A percentile compares a stretch with the other conserved stretches of the same genome.
These are phyloP conservation scores for Ophiostoma sp. DNA, from an alignment of 2,329 filamentous ascomycete genomes.

Conservation along the genomic window DNA sequence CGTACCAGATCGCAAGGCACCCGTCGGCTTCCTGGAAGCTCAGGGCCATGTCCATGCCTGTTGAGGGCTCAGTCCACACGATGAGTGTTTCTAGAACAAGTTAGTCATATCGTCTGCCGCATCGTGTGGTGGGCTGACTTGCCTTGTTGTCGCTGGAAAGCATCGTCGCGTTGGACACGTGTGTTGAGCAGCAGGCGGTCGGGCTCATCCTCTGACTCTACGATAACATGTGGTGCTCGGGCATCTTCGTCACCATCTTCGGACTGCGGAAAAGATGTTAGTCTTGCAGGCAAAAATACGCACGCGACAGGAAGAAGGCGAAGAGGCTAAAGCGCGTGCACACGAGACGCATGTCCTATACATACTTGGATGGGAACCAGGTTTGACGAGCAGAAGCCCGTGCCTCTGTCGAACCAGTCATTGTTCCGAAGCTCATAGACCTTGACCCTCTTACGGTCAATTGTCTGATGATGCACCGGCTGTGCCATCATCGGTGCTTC, in stretches of 20 bases:
- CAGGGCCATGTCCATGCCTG: conserved; percentile 90
- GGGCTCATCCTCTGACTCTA: conserved; percentile 90
- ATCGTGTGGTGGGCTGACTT: conserved; percentile 32
- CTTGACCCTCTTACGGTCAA: conserved; percentile 78
- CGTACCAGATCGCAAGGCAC: conserved; percentile 83
- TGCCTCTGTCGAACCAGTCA: conserved; percentile 98
- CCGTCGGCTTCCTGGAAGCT: conserved; percentile 97
- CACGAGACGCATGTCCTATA: not conserved
- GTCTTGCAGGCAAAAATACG: conserved; percentile 18
- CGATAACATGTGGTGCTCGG: conserved; percentile 81
- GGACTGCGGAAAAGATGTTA: conserved; percentile 36
- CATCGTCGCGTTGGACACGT: conserved; percentile 85
- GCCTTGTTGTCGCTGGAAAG: conserved; percentile 98
- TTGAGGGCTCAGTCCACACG: conserved; percentile 85
- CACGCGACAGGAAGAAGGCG: conserved; percentile 15
- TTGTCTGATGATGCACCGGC: conserved; percentile 61
- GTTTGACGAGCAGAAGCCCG: conserved; percentile 84
- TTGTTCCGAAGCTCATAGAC: conserved; percentile 98
- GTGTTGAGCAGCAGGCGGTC: conserved; percentile 80
- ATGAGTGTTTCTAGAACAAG: conserved; percentile 78
- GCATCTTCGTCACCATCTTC: conserved; percentile 47
- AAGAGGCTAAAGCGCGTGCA: not conserved
- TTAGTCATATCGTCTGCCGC: conserved; percentile 17
- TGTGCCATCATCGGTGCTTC: conserved; percentile 67
- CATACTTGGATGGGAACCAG: conserved; percentile 56